These are phyloP conservation scores for Flueggea neowawraea DNA, from an alignment of 441 rosid genomes.

Conservation along the genomic window DNA sequence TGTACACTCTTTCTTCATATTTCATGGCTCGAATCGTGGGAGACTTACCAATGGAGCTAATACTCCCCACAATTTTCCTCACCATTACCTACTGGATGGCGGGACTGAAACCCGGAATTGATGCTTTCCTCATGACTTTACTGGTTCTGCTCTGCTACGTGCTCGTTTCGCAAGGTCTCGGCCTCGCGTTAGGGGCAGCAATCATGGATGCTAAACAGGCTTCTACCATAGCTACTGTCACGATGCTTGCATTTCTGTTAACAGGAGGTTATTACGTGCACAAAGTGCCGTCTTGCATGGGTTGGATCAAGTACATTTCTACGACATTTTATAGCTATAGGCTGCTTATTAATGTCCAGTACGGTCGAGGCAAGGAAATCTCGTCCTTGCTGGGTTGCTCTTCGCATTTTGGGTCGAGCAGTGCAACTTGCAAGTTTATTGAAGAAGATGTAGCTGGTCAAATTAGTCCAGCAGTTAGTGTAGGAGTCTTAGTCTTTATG, in stretches of 20 bases:
- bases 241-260: slow-evolving; percentile 82
- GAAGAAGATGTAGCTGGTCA: slow-evolving; percentile 66
- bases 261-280: slow-evolving; percentile 94
- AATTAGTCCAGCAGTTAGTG: slow-evolving; percentile 43
- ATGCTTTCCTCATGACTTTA: slow-evolving; percentile 53
- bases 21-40: slow-evolving; percentile 68
- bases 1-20: too few relatives aligned
- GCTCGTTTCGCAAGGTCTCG: slow-evolving; percentile 87
- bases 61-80: slow-evolving; percentile 74
- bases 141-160: slow-evolving; percentile 66
- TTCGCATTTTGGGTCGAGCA: neutral
- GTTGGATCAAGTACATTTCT: slow-evolving; percentile 77
- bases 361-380: slow-evolving; percentile 48
- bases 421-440: slow-evolving; percentile 50
- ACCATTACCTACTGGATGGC: slow-evolving; percentile 79
- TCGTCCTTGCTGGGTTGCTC: slow-evolving; percentile 46
- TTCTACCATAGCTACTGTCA: slow-evolving; percentile 74
- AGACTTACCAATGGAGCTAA: slow-evolving; percentile 86
- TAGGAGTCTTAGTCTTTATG: slow-evolving; percentile 51
- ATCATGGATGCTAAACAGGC: slow-evolving; percentile 96
- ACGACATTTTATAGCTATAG: slow-evolving; percentile 71
- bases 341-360: slow-evolving; percentile 58
- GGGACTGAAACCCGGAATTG: slow-evolving; percentile 51
- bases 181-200: slow-evolving; percentile 74
- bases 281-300: slow-evolving; percentile 64